Percentiles rank a stretch among this genome's conserved stretches.
Evolutionary conservation across 495 filamentous ascomycete species (phyloP).

Genomic region (Penicillium waksmanii): DNA sequence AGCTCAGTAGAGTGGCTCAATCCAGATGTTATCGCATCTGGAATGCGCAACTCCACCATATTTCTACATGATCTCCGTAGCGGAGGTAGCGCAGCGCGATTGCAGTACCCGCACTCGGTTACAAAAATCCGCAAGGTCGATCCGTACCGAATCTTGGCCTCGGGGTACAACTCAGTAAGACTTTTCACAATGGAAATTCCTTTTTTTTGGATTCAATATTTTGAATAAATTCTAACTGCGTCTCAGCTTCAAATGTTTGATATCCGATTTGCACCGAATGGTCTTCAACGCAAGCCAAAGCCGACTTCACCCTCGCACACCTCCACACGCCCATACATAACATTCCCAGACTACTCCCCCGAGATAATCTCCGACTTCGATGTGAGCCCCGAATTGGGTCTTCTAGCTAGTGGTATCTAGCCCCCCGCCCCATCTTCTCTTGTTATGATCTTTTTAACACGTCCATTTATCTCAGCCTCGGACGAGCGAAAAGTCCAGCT

Average conservation of each 20-base stretch:
- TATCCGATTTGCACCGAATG: slow-evolving; percentile 42
- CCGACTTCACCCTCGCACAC: slow-evolving; percentile 29
- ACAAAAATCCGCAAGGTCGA: slow-evolving; percentile 44
- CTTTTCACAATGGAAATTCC: background rate
- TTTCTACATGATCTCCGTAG: slow-evolving; percentile 45
- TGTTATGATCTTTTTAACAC: background rate
- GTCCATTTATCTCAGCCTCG: slow-evolving; percentile 24
- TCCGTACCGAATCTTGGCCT: slow-evolving; percentile 40
- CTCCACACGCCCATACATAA: slow-evolving; percentile 42
- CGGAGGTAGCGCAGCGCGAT: slow-evolving; percentile 33
- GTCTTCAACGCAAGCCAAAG: slow-evolving; percentile 34
- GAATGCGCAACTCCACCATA: slow-evolving; percentile 40
- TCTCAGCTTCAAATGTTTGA: slow-evolving; percentile 51
- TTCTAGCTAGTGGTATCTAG: slow-evolving; percentile 44
- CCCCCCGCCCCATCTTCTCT: background rate
- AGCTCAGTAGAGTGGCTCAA: slow-evolving; percentile 48
- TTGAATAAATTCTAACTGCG: background rate
- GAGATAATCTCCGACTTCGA: slow-evolving; percentile 39
- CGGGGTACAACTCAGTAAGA: slow-evolving; percentile 42
- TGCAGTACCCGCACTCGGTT: slow-evolving; percentile 42
- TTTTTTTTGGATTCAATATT: background rate
- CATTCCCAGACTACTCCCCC: slow-evolving; percentile 36
- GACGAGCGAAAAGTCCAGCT: slow-evolving; percentile 41
- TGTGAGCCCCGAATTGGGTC: slow-evolving; percentile 39
- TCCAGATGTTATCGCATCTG: slow-evolving; percentile 39